A percentile compares a stretch with the other conserved stretches of the same genome.
Evolutionary conservation across 1,284 basidiomycete species (phyloP).

Genomic region (Phlebopus sp.): DNA sequence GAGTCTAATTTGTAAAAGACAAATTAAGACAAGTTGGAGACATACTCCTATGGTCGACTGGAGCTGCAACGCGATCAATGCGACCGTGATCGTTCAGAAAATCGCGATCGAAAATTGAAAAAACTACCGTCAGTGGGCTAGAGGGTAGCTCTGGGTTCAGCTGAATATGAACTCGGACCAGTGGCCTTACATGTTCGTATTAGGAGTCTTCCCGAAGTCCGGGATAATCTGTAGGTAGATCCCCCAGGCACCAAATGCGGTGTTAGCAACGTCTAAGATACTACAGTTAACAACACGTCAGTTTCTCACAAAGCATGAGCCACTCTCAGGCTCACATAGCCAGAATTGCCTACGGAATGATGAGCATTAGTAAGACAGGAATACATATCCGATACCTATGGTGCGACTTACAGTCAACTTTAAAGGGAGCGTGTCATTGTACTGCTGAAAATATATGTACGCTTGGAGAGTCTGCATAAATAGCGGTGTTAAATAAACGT

Average conservation of each 20-base stretch:
- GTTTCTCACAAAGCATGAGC: neutral
- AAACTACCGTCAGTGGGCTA: neutral
- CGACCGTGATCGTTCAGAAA: neutral
- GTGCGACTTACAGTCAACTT: neutral
- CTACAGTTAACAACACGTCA: neutral
- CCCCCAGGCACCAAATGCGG: neutral
- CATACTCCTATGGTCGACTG: neutral
- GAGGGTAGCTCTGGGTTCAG: neutral
- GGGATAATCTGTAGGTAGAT: neutral
- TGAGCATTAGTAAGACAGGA: neutral
- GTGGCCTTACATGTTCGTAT: neutral
- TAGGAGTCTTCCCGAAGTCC: neutral
- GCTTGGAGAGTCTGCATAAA: neutral
- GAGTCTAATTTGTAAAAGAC: neutral
- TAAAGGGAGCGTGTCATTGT: neutral
- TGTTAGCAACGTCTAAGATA: neutral
- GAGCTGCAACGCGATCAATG: neutral
- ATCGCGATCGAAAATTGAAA: neutral
- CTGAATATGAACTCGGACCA: neutral
- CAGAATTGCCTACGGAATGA: neutral
- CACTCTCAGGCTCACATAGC: neutral
- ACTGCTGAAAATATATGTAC: neutral
- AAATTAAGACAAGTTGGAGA: neutral
- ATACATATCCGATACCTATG: neutral
- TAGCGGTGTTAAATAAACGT: neutral